Evolutionary conservation across 768 basidiomycete genomes (phyloP).

Genomic region (Trametes cingulata): DNA sequence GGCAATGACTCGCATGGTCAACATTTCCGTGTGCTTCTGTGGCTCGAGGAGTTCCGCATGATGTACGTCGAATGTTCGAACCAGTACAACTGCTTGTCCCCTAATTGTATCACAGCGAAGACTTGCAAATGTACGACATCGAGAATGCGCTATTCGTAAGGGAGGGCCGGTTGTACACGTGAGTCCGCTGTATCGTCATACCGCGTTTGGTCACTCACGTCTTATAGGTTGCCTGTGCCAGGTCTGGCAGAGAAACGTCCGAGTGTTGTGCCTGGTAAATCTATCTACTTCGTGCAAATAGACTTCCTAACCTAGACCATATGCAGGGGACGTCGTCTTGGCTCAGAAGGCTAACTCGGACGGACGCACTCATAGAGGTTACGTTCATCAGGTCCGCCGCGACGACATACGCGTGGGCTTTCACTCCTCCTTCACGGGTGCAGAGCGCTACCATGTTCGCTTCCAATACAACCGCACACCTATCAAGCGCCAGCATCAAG

Average conservation of each 20-base stretch:
- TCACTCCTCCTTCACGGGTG: constrained; percentile 40
- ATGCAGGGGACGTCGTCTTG: constrained; percentile 35
- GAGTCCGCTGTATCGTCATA: constrained; percentile 13
- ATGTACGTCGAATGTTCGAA: too few relatives aligned
- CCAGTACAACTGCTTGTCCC: too few relatives aligned
- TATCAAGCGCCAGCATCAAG: constrained; percentile 56
- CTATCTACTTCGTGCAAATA: constrained; percentile 5
- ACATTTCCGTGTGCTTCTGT: constrained; percentile 53
- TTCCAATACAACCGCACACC: constrained; percentile 59
- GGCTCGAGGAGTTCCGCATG: constrained; percentile 48
- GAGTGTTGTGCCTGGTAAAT: constrained; percentile 56
- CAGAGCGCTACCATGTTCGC: constrained; percentile 50
- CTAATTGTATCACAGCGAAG: constrained; percentile 27
- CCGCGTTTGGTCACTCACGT: background rate
- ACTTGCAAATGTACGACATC: constrained; percentile 40
- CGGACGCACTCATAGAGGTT: constrained; percentile 38
- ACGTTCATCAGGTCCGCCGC: constrained; percentile 50
- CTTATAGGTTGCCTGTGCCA: constrained; percentile 47
- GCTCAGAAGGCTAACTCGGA: constrained; percentile 24
- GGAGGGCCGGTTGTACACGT: constrained; percentile 47
- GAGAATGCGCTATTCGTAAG: constrained; percentile 37
- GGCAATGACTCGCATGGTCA: constrained; percentile 42
- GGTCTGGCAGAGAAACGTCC: constrained; percentile 61
- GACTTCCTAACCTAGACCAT: too few relatives aligned
- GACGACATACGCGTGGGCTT: constrained; percentile 49